Percentiles rank a stretch among this genome's conserved stretches.
phyloP scores from a whole-genome alignment of 2,329 filamentous ascomycete species.

The Cladophialophora immunda region DNA sequence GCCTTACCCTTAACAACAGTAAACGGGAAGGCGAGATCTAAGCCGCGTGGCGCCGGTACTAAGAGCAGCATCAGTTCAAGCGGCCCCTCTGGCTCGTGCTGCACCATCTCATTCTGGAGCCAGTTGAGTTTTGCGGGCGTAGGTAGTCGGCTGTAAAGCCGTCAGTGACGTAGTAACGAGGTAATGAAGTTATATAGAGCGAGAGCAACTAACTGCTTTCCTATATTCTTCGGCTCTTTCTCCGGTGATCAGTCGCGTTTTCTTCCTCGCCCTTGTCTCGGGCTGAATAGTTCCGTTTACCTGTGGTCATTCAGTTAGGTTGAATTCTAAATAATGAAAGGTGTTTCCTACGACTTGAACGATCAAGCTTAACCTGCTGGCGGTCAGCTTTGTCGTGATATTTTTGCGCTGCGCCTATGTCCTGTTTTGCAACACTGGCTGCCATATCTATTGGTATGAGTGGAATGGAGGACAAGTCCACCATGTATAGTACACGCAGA shows the following conservation, averaged over 20 bases:
- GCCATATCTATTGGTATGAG: conserved; percentile 13
- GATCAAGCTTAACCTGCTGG: not conserved
- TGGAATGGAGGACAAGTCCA: conserved; percentile 4
- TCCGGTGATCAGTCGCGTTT: conserved; percentile 16
- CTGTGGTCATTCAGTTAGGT: conserved; percentile 15
- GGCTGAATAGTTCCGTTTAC: conserved; percentile 7
- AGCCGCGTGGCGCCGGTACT: not conserved
- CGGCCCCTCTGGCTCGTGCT: not conserved
- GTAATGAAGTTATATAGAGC: not conserved
- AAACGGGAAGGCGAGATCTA: conserved; percentile 28
- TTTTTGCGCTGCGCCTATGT: conserved; percentile 9
- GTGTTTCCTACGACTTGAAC: conserved; percentile 16
- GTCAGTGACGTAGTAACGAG: conserved; percentile 17
- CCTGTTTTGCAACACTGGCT: conserved; percentile 17
- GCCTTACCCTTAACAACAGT: conserved; percentile 38
- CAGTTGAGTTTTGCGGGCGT: not conserved
- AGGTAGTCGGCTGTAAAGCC: conserved; percentile 8
- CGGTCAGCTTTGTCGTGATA: conserved; percentile 13
- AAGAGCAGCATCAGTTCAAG: not conserved
- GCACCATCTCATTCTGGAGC: not conserved
- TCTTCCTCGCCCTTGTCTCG: conserved; percentile 14
- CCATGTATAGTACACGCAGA: not conserved
- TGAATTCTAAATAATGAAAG: not conserved
- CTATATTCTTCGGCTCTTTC: conserved; percentile 25
- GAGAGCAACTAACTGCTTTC: conserved; percentile 26